Base-by-base conservation (phyloP, 1,284 basidiomycete species). In the Peniophora sp. region DNA sequence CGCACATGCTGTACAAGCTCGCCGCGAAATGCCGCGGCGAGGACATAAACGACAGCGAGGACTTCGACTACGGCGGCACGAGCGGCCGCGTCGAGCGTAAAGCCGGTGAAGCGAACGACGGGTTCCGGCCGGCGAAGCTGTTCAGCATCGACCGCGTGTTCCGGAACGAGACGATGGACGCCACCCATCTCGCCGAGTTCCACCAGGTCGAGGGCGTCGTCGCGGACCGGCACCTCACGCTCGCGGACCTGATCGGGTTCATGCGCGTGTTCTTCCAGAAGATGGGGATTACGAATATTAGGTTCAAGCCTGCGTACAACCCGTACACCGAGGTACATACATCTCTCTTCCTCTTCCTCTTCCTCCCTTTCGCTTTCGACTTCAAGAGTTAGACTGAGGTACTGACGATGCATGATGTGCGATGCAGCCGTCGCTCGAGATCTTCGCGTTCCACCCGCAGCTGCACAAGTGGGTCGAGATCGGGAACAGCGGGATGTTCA, bases 201-300 rank as follows among this genome's bases (percentile, higher is more conserved):
- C 96, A 99, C 67, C 97, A 99, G 70, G 97, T 99, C 12, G 97
- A 99, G 70, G 97, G 97, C 53, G 96, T 99, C 45, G 94, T 99
- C 14, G 97, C 97, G 14, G 97, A 99, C 70, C 83, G 87, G 59
- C 83, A 87, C 55, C 75, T 99, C 54, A 99, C 96, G 2, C 74
- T 99, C n/a, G 97, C 94, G 15, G 94, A 99, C 67, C 74, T 99
- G 54, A 97, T 99, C 59, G 95, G 93, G 23, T 97, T 98, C 75
- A 97, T 98, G 94, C 80, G 91, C 58, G 90, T 94, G 52, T 99
- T 99, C 77, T 99, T 99, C 80, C 82, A 76, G 58, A 99, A 99
- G 72, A 98, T 98, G 88, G 97, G 97, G 49, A 89, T 97, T 60
- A 81, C 85, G 58, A 84, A 92, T 64, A 75, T 99, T 20, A 78